Conservation (phyloP, 75 land plant species). For the Sequoia sempervirens region DNA sequence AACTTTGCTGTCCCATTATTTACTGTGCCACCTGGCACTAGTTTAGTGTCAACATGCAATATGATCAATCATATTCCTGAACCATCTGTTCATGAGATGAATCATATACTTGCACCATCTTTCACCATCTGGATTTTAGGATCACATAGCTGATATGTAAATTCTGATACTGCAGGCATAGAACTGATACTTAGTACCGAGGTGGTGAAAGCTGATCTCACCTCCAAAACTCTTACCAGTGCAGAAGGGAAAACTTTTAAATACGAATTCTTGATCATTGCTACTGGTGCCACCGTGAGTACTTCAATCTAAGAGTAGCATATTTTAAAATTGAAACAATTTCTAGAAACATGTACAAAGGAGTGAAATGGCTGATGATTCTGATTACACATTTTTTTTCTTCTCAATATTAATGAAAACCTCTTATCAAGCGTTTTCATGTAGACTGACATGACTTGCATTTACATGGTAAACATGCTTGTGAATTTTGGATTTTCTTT, state of each 20-base stretch:
- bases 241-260: constrained; percentile 57
- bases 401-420: not conserved
- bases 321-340: not conserved
- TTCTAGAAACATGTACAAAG: not conserved
- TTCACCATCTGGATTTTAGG: not conserved
- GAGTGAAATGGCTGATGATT: not conserved
- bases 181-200: constrained; percentile 86
- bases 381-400: not conserved
- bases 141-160: not conserved
- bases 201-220: constrained; percentile 82
- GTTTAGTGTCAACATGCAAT: not conserved
- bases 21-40: not conserved
- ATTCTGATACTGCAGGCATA: constrained; percentile 52
- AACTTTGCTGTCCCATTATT: not conserved
- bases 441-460: not conserved
- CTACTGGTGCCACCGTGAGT: constrained; percentile 91
- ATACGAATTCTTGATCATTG: constrained; percentile 68
- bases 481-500: not conserved
- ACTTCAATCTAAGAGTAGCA: not conserved
- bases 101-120: not conserved
- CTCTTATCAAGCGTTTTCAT: not conserved
- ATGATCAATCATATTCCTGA: not conserved
- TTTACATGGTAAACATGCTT: not conserved
- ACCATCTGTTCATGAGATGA: not conserved
- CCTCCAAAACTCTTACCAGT: constrained; percentile 68